phyloP scores from a whole-genome alignment of 2,329 filamentous ascomycete genomes.

The Xylaria sp. region DNA sequence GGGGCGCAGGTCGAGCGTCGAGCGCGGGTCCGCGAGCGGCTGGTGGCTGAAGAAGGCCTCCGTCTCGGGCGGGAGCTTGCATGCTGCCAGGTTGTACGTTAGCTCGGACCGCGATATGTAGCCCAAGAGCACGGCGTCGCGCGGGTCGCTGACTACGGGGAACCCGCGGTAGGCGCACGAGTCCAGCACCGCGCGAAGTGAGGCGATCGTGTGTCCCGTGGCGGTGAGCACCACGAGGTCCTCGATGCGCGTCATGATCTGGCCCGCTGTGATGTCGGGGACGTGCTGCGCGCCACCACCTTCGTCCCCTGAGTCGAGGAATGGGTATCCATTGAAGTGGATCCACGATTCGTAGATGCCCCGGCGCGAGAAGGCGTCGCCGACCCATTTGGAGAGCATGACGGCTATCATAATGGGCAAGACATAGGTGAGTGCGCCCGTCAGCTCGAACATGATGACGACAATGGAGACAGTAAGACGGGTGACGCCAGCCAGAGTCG shows the following conservation, averaged over 20 bases:
- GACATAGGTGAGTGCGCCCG: constrained; percentile 93
- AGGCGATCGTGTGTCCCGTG: constrained; percentile 85
- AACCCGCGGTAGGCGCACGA: constrained; percentile 88
- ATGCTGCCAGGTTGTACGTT: constrained; percentile 77
- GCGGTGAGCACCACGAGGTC: constrained; percentile 90
- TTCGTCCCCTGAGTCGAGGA: constrained; percentile 90
- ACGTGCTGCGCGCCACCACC: constrained; percentile 57
- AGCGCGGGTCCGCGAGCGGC: constrained; percentile 78
- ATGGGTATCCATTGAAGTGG: constrained; percentile 93
- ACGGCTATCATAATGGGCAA: constrained; percentile 99
- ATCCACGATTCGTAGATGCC: constrained; percentile 99
- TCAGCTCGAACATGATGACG: constrained; percentile 99
- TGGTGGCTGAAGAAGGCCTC: constrained; percentile 88
- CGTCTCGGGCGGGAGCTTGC: constrained; percentile 73
- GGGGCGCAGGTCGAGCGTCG: constrained; percentile 86
- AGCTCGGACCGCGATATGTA: constrained; percentile 96
- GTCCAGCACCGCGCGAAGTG: constrained; percentile 75
- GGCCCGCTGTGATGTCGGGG: constrained; percentile 84
- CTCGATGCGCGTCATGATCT: constrained; percentile 92
- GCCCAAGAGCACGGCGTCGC: constrained; percentile 82
- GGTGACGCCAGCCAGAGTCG: constrained; percentile 92
- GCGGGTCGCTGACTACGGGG: constrained; percentile 83
- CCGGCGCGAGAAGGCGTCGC: constrained; percentile 89
- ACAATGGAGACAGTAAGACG: constrained; percentile 98
- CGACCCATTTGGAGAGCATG: constrained; percentile 98